Evolutionary conservation across 2,329 filamentous ascomycete species (phyloP).

Genomic region (Metarhizium anisopliae): DNA sequence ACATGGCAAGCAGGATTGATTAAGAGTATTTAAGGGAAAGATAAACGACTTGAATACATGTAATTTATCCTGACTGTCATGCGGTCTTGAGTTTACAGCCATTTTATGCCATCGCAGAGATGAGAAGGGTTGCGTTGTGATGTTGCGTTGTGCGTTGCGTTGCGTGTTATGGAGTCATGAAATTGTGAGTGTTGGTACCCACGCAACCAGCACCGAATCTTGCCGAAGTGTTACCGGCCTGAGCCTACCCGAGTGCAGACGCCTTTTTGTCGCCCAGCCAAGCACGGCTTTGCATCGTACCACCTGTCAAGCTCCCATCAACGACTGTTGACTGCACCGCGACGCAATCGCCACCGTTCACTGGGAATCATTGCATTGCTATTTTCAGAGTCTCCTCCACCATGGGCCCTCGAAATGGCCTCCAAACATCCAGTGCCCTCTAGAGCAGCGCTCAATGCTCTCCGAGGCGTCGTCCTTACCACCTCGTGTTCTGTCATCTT

Average conservation of each 20-base stretch:
- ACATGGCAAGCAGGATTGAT: no score
- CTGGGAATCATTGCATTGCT: background rate
- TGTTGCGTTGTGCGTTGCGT: no score
- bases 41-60: no score
- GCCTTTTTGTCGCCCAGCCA: background rate
- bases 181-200: no score
- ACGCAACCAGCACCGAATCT: background rate
- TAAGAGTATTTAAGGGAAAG: no score
- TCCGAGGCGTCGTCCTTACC: constrained; percentile 46
- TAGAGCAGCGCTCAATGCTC: constrained; percentile 44
- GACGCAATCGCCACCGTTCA: background rate
- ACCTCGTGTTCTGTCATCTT: constrained; percentile 48
- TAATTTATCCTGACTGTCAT: no score
- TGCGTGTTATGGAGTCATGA: no score
- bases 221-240: background rate
- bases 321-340: background rate
- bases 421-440: constrained; percentile 41
- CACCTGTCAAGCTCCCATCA: background rate
- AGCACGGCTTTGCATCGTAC: background rate
- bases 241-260: background rate
- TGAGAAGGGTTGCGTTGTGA: no score
- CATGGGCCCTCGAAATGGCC: constrained; percentile 31
- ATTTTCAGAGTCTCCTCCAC: background rate
- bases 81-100: no score
- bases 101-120: no score